phyloP scores from a whole-genome alignment of 2,329 filamentous ascomycete genomes.

The Aspergillus piperis region DNA sequence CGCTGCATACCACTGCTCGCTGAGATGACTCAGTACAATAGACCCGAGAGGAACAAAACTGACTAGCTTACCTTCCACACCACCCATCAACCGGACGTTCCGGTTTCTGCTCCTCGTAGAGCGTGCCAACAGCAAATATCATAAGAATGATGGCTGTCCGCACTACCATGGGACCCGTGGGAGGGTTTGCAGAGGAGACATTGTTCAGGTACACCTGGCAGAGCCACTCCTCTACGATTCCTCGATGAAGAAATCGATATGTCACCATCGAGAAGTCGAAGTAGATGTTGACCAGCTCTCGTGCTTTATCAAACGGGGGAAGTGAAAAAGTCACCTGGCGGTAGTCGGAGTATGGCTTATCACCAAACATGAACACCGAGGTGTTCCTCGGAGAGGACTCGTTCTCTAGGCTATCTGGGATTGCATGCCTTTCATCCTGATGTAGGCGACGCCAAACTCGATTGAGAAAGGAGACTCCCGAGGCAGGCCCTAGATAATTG shows the following conservation, averaged over 20 bases:
- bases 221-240: slow-evolving; percentile 55
- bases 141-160: slow-evolving; percentile 53
- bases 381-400: slow-evolving; percentile 43
- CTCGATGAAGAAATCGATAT: slow-evolving; percentile 59
- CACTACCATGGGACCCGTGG: slow-evolving; percentile 47
- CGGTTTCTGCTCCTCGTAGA: slow-evolving; percentile 47
- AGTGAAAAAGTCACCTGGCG: slow-evolving; percentile 41
- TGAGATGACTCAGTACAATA: slow-evolving; percentile 16
- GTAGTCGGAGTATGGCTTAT: slow-evolving; percentile 50
- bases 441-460: slow-evolving; percentile 68
- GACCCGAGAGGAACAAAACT: neutral
- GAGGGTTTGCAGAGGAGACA: slow-evolving; percentile 36
- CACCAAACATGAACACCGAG: slow-evolving; percentile 52
- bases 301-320: slow-evolving; percentile 41
- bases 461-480: slow-evolving; percentile 59
- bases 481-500: slow-evolving; percentile 58
- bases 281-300: slow-evolving; percentile 54
- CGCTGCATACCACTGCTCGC: slow-evolving; percentile 42
- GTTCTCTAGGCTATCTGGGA: slow-evolving; percentile 31
- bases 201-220: slow-evolving; percentile 42
- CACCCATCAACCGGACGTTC: slow-evolving; percentile 26
- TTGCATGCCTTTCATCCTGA: slow-evolving; percentile 50
- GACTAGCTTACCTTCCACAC: slow-evolving; percentile 31
- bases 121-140: slow-evolving; percentile 51
- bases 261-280: slow-evolving; percentile 64